Conservation (phyloP, 805 yeast genomes). For the Metschnikowia hibisci region DNA sequence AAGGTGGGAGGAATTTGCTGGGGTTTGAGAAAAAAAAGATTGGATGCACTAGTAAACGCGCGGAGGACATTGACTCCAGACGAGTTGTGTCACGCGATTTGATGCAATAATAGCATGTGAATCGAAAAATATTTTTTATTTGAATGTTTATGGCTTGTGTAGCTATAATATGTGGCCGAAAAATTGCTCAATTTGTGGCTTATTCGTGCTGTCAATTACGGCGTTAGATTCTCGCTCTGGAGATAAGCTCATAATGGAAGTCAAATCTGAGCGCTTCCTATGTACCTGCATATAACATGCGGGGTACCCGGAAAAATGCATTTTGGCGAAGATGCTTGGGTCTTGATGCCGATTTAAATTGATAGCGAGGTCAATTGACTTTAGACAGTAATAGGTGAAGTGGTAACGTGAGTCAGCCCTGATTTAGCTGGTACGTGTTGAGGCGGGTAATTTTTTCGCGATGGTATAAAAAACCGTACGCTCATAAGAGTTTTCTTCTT, state of each 20-base stretch:
- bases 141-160: too few relatives aligned
- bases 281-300: slow-evolving; percentile 1
- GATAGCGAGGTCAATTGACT: too few relatives aligned
- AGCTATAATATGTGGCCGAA: too few relatives aligned
- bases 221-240: not conserved
- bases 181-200: too few relatives aligned
- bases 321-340: not conserved
- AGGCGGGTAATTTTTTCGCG: slow-evolving; percentile 15
- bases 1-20: not conserved
- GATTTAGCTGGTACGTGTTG: not conserved
- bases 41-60: slow-evolving; percentile 2
- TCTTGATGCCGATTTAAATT: too few relatives aligned
- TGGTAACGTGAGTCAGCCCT: too few relatives aligned
- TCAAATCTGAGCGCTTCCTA: slow-evolving; percentile 2
- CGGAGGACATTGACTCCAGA: not conserved
- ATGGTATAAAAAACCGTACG: slow-evolving; percentile 11
- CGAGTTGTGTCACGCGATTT: not conserved
- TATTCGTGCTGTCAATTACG: not conserved
- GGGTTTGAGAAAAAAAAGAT: slow-evolving; percentile 4
- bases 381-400: too few relatives aligned
- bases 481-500: slow-evolving; percentile 21
- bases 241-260: slow-evolving; percentile 1
- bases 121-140: too few relatives aligned
- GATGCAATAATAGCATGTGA: not conserved
- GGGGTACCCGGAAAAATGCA: slow-evolving; percentile 1